Percentiles rank a stretch among this genome's conserved stretches.
phyloP scores from a whole-genome alignment of 768 basidiomycete genomes.

The Tulasnella calospora region DNA sequence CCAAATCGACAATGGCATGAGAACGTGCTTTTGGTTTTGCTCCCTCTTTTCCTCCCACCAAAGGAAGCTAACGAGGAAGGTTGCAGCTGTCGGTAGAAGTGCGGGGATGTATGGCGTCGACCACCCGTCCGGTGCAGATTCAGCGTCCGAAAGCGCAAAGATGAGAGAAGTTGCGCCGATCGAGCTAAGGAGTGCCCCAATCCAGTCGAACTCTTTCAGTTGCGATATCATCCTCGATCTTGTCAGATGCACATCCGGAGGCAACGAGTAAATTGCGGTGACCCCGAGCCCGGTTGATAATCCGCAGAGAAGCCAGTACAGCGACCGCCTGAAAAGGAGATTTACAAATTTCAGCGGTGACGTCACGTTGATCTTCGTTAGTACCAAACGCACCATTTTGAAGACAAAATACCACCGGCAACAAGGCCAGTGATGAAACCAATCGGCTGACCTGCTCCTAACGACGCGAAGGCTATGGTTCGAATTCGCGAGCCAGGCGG shows the following conservation, averaged over 20 bases:
- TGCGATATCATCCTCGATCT: neutral
- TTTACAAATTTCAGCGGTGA: neutral
- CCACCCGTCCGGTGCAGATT: slow-evolving; percentile 23
- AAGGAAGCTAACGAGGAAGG: slow-evolving; percentile 22
- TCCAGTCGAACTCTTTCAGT: slow-evolving; percentile 19
- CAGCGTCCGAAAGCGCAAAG: slow-evolving; percentile 25
- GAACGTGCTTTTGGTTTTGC: slow-evolving; percentile 4
- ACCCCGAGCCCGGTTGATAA: slow-evolving; percentile 12
- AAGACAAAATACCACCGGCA: slow-evolving; percentile 15
- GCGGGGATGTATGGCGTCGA: slow-evolving; percentile 22
- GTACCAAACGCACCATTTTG: slow-evolving; percentile 17
- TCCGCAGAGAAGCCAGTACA: slow-evolving; percentile 22
- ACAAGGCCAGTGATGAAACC: slow-evolving; percentile 21
- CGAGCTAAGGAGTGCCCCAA: slow-evolving; percentile 6
- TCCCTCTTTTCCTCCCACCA: slow-evolving; percentile 26
- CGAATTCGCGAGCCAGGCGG: slow-evolving; percentile 12
- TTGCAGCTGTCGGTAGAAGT: slow-evolving; percentile 21
- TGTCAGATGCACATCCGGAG: slow-evolving; percentile 8
- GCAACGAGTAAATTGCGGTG: slow-evolving; percentile 8
- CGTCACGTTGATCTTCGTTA: neutral
- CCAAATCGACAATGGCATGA: slow-evolving; percentile 20
- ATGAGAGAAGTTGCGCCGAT: slow-evolving; percentile 17
- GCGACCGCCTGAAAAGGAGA: neutral
- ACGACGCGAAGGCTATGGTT: slow-evolving; percentile 8
- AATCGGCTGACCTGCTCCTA: slow-evolving; percentile 23